A percentile compares a stretch with the other conserved stretches of the same genome.
Evolutionary conservation across 2,329 filamentous ascomycete genomes (phyloP).

Genomic region (Fusarium pilosicola): DNA sequence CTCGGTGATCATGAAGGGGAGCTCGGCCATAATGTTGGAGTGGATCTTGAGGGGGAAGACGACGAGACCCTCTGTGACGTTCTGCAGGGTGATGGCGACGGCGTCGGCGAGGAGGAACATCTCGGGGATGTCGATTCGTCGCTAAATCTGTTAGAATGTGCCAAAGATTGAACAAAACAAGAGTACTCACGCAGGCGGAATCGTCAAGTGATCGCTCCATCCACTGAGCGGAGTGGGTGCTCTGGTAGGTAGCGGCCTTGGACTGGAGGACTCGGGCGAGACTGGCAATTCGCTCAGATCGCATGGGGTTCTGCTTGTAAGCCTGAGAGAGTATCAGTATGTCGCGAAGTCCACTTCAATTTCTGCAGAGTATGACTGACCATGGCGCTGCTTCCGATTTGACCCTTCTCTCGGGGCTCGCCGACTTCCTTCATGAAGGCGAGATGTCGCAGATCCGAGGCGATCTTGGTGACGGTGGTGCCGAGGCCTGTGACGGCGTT

Average conservation of each 20-base stretch:
- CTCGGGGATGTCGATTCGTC: conserved; percentile 32
- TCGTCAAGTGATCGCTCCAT: conserved; percentile 29
- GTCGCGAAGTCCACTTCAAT: accelerated
- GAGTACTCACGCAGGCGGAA: background rate
- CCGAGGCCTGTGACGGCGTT: background rate
- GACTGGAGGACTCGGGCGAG: conserved; percentile 15
- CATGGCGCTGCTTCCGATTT: conserved; percentile 13
- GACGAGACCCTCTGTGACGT: conserved; percentile 36
- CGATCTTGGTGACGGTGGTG: background rate
- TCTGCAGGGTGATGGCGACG: conserved; percentile 24
- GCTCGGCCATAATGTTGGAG: conserved; percentile 18
- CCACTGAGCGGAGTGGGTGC: conserved; percentile 20
- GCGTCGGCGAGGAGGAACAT: conserved; percentile 31
- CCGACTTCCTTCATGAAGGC: background rate
- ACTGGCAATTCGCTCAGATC: conserved; percentile 14
- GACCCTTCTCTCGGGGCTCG: background rate
- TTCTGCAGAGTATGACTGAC: background rate
- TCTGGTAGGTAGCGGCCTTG: conserved; percentile 15
- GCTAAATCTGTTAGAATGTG: background rate
- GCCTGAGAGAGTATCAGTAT: background rate
- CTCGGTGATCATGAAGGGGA: conserved; percentile 34
- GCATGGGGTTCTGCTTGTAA: conserved; percentile 32
- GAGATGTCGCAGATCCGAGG: background rate
- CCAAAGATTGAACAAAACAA: too few species aligned
- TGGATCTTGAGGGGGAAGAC: conserved; percentile 26